Evolutionary conservation across 2,329 filamentous ascomycete genomes (phyloP).

Genomic region (Scytalidium lignicola): DNA sequence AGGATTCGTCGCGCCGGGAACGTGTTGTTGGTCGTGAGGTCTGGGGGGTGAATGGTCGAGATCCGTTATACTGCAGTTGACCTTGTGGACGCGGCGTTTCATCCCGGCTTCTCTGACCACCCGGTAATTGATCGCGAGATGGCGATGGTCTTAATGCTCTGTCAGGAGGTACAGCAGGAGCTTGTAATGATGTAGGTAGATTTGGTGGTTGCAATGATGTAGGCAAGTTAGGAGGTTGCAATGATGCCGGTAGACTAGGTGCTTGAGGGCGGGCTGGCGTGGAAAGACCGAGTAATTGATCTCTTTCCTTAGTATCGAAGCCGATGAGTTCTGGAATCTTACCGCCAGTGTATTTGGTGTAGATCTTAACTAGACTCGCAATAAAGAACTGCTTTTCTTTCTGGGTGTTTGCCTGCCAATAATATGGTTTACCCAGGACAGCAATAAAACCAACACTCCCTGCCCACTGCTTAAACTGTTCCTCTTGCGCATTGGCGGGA

Average conservation of each 20-base stretch:
- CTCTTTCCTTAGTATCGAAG: slow-evolving; percentile 75
- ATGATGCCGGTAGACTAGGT: slow-evolving; percentile 10
- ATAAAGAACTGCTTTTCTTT: slow-evolving; percentile 99
- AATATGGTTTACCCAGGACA: slow-evolving; percentile 89
- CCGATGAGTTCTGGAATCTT: slow-evolving; percentile 73
- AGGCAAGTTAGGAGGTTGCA: slow-evolving; percentile 7
- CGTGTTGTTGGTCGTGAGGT: slow-evolving; percentile 20
- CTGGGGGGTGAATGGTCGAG: slow-evolving; percentile 18
- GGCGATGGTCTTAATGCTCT: slow-evolving; percentile 13
- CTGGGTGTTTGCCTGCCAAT: slow-evolving; percentile 87
- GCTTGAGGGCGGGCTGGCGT: slow-evolving; percentile 14
- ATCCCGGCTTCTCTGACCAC: slow-evolving; percentile 22
- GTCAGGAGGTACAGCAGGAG: not conserved
- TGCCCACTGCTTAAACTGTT: slow-evolving; percentile 67
- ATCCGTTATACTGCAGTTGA: slow-evolving; percentile 14
- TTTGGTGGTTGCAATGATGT: slow-evolving; percentile 12
- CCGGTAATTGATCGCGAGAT: slow-evolving; percentile 18
- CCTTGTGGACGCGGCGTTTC: slow-evolving; percentile 19
- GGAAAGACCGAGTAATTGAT: slow-evolving; percentile 61
- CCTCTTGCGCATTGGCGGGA: slow-evolving; percentile 53
- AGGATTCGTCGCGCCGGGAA: slow-evolving; percentile 21
- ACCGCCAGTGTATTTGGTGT: slow-evolving; percentile 90
- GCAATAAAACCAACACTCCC: slow-evolving; percentile 81
- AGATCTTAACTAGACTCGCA: slow-evolving; percentile 92
- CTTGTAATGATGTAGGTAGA: slow-evolving; percentile 1